phyloP scores from a whole-genome alignment of 306 rosid species.

The Vigna radiata region DNA sequence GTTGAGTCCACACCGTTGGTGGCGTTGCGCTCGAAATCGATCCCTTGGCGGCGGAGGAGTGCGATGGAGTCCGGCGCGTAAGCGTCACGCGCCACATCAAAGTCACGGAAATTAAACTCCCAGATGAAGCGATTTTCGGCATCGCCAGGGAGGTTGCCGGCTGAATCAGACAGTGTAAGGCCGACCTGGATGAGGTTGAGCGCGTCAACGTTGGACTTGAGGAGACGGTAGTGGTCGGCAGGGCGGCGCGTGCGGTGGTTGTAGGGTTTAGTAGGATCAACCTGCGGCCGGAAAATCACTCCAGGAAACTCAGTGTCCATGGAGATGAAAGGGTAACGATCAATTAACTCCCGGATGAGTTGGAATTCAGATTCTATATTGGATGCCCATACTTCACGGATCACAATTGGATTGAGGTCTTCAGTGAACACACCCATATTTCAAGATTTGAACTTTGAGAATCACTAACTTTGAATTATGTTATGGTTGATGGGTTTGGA shows the following conservation, averaged over 20 bases:
- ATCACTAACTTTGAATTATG: no score
- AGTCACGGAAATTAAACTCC: slow-evolving; percentile 81
- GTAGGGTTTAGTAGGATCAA: slow-evolving; percentile 41
- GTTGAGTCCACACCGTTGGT: slow-evolving; percentile 50
- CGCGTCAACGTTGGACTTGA: slow-evolving; percentile 73
- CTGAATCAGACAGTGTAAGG: slow-evolving; percentile 66
- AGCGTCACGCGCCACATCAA: slow-evolving; percentile 57
- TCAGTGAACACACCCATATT: slow-evolving; percentile 8
- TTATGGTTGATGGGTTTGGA: background rate
- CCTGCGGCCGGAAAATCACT: slow-evolving; percentile 46
- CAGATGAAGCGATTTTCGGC: slow-evolving; percentile 52
- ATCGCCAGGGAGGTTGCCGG: slow-evolving; percentile 66
- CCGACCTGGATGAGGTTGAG: slow-evolving; percentile 78
- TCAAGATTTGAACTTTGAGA: no score
- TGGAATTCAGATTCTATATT: slow-evolving; percentile 62
- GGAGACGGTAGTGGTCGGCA: slow-evolving; percentile 61
- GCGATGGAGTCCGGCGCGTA: slow-evolving; percentile 75
- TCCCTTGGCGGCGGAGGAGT: slow-evolving; percentile 64
- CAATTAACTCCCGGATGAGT: slow-evolving; percentile 51
- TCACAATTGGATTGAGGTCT: slow-evolving; percentile 48
- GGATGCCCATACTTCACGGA: slow-evolving; percentile 68
- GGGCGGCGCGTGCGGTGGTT: slow-evolving; percentile 47
- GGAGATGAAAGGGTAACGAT: slow-evolving; percentile 58
- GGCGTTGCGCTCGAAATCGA: slow-evolving; percentile 60
- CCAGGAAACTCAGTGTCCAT: slow-evolving; percentile 90